Percentiles rank a stretch among this genome's conserved stretches.
Conservation (phyloP, 176 grass and related monocot genomes). For the Cymbopogon citratus region DNA sequence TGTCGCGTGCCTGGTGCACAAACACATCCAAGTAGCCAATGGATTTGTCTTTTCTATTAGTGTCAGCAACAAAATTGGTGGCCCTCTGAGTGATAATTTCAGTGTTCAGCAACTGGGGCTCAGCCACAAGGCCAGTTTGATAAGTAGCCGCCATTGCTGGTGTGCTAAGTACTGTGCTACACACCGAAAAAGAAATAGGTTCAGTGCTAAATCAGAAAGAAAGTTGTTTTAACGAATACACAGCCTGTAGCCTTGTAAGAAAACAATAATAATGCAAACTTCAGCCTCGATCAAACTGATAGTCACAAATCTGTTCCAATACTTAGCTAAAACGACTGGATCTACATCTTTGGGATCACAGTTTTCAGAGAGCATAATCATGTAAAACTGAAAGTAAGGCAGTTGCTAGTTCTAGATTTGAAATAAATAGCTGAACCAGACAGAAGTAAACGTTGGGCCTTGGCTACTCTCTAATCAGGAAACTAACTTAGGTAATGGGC, state of each 20-base stretch:
- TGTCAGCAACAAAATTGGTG: conserved; percentile 20
- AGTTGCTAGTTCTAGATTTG: neutral
- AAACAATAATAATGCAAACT: conserved; percentile 3
- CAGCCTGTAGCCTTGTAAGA: neutral
- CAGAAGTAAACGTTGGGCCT: neutral
- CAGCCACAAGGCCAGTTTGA: conserved; percentile 7
- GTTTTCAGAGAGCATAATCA: neutral
- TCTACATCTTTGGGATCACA: neutral
- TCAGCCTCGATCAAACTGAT: neutral
- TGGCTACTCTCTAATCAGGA: neutral
- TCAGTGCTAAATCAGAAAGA: neutral
- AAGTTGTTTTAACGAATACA: neutral
- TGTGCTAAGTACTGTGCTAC: conserved; percentile 16
- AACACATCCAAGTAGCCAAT: conserved; percentile 68
- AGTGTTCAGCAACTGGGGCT: conserved; percentile 16
- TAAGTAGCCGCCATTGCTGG: conserved; percentile 19
- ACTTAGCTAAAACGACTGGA: neutral
- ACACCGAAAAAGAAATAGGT: neutral
- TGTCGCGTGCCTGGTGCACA: conserved; percentile 79
- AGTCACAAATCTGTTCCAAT: neutral
- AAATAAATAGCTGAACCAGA: neutral
- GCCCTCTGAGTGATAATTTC: conserved; percentile 22
- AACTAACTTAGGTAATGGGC: neutral
- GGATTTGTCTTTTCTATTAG: conserved; percentile 15
- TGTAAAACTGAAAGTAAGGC: neutral